Base-by-base conservation (phyloP, 2,329 filamentous ascomycete species). In the Ceratocystis eucalypticola region DNA sequence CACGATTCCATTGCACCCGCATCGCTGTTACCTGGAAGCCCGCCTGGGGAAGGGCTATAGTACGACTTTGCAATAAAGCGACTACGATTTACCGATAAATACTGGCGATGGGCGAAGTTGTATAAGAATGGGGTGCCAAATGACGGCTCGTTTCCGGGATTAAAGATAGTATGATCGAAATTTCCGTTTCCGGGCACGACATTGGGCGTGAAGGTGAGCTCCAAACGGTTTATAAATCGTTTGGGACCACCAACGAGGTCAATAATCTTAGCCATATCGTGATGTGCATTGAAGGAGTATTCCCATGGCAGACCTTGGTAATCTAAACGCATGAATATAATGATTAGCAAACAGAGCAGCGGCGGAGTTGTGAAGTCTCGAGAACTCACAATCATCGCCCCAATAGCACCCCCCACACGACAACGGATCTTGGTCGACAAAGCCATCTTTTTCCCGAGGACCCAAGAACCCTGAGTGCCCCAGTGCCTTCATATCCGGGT, bases 1-100 rank as follows among this genome's bases (percentile, higher is more conserved):
- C 85, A 88, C 6, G 81, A 84, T 72, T 89, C 85, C 86, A 89
- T 88, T 15, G 87, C 84, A 5, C 87, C 87, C 1, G 85, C 85
- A 72, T 89, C 87, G 57, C 81, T 84, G 73, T 89, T 89, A 0
- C 87, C 87, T 0, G 87, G 87, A 0, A 89, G 76, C 0, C 87
- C 87, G 6, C 71, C 71, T 0, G 77, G 76, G 0, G 80, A 80
- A 1, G 80, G 77, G 62, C 76, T 77, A 74, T 88, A 88, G 74
- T 82, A 84, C 15, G 76, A 74, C 69, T 84, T 82, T 37, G 85
- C 85, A 59, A 86, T 77, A 65, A 76, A 76, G 62, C 87, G 82
- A 57, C 82, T 83, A 68, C 81, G 79, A 66, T 79, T 72, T 20
- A 88, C 85, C 2, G 80, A 80, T 37, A 84, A 79, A 70, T 85